Conservation (phyloP, 495 filamentous ascomycete species). For the Aspergillus wentii region DNA sequence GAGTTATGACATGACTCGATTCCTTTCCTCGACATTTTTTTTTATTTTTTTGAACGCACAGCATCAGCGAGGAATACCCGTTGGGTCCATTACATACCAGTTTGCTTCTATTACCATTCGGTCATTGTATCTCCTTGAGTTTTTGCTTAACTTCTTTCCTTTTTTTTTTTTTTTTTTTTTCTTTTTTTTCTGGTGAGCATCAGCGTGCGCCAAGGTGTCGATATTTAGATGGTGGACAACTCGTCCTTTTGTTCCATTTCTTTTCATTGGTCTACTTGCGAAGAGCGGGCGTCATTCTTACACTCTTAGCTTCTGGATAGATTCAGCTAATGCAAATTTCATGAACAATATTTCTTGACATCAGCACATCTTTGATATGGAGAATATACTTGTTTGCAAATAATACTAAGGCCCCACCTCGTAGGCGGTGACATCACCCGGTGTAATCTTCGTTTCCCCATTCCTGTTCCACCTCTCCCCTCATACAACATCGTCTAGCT, state of each 20-base stretch:
- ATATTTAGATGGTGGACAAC: slow-evolving; percentile 27
- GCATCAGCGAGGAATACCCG: slow-evolving; percentile 25
- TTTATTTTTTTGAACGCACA: slow-evolving; percentile 13
- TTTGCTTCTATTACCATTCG: slow-evolving; percentile 9
- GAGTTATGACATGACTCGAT: no score
- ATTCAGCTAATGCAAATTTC: neutral
- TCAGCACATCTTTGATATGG: no score
- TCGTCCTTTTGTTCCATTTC: slow-evolving; percentile 13
- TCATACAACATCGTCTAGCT: no score
- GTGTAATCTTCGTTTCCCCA: slow-evolving; percentile 4
- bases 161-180: slow-evolving; percentile 12
- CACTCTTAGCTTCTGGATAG: slow-evolving; percentile 5
- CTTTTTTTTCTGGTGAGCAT: slow-evolving; percentile 24
- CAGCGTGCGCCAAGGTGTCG: slow-evolving; percentile 30
- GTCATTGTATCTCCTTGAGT: slow-evolving; percentile 7
- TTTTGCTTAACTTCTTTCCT: slow-evolving; percentile 15
- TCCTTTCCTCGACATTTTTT: slow-evolving; percentile 4
- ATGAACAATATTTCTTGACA: neutral
- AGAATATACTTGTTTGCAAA: neutral
- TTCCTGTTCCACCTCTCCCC: slow-evolving; percentile 8
- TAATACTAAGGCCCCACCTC: slow-evolving; percentile 24
- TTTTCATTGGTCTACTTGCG: slow-evolving; percentile 12
- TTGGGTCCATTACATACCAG: slow-evolving; percentile 18
- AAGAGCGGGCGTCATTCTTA: slow-evolving; percentile 25
- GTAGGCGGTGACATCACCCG: slow-evolving; percentile 39